Base-by-base conservation (phyloP, 176 grass and related monocot genomes). In the Themeda triandra region DNA sequence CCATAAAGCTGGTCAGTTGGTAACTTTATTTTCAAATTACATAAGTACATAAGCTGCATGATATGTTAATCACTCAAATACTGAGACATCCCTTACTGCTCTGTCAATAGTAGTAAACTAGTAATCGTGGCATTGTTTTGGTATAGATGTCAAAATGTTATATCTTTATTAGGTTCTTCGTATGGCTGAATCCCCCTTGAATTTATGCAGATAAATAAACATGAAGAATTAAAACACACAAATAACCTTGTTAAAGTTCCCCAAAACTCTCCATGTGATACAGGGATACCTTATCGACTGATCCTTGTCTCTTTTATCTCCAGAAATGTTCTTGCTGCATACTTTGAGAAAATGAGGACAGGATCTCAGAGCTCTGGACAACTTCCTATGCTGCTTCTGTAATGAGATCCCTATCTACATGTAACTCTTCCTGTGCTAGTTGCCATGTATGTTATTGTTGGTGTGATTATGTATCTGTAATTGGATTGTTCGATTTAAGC, bases 251-350 rank as follows among this genome's bases (percentile, higher is more conserved):
- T 29, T 17, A n/a, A 44, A 59, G 13, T 46, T 73, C 65, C 35
- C 1, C 64, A 35, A 58, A 51, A 68, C 78, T 13, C 12, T 8
- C 13, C 4, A 45, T 24, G 13, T 73, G 35, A 58, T 8, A 72
- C n/a, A 29, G 8, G n/a, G 37, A 69, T 79, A 51, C 21, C 58
- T n/a, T 41, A 53, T 28, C 4, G 6, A 84, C 62, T 87, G 48
- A 83, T 6, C 9, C 66, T 66, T 71, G 11, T 79, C 18, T 72
- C 14, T 90, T 73, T 67, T 67, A 39, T 79, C 60, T 86, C 67
- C 84, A 90, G 88, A 87, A 76, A 39, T 90, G 88, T 53, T 58
- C 74, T 58, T 90, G 88, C 25, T 90, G 88, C 66, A 90, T 90
- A 79, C 84, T 90, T 44, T 90, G 39, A 41, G 80, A 62, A 68